A percentile compares a stretch with the other conserved stretches of the same genome.
phyloP scores from a whole-genome alignment of 139 green algal genomes.

The Chlamydomonas incerta region DNA sequence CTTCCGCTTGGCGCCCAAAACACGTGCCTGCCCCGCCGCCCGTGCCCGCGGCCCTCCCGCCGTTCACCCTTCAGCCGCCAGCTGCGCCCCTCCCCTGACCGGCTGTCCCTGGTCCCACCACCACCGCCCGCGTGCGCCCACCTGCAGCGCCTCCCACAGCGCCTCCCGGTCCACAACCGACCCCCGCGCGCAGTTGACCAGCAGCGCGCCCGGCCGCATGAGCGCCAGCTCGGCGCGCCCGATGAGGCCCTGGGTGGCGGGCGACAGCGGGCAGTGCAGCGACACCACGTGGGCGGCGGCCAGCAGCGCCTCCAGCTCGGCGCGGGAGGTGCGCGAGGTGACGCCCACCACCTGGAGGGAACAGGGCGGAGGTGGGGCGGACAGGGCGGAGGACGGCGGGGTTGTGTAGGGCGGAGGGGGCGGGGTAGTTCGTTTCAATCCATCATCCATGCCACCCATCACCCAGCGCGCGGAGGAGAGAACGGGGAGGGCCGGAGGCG shows the following conservation, averaged over 20 bases:
- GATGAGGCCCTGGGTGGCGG: slow-evolving; percentile 57
- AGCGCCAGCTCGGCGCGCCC: slow-evolving; percentile 47
- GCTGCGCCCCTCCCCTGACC: too few species aligned
- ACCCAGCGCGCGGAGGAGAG: too few species aligned
- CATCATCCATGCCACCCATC: too few species aligned
- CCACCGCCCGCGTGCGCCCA: too few species aligned
- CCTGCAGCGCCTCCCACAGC: slow-evolving; percentile 52
- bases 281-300: slow-evolving; percentile 49
- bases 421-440: too few species aligned
- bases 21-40: not conserved
- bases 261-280: slow-evolving; percentile 64
- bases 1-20: too few species aligned
- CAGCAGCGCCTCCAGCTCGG: slow-evolving; percentile 59
- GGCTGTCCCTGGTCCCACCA: too few species aligned
- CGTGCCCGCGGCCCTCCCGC: not conserved
- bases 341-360: slow-evolving; percentile 13
- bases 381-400: too few species aligned
- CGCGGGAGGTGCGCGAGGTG: slow-evolving; percentile 42
- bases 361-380: too few species aligned
- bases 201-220: slow-evolving; percentile 55
- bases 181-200: slow-evolving; percentile 64
- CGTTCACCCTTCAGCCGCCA: too few species aligned
- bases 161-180: slow-evolving; percentile 50
- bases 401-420: too few species aligned
- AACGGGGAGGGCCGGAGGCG: too few species aligned